These are phyloP conservation scores for Pyronema omphalodes DNA, from an alignment of 495 filamentous ascomycete species.

Conservation along the genomic window DNA sequence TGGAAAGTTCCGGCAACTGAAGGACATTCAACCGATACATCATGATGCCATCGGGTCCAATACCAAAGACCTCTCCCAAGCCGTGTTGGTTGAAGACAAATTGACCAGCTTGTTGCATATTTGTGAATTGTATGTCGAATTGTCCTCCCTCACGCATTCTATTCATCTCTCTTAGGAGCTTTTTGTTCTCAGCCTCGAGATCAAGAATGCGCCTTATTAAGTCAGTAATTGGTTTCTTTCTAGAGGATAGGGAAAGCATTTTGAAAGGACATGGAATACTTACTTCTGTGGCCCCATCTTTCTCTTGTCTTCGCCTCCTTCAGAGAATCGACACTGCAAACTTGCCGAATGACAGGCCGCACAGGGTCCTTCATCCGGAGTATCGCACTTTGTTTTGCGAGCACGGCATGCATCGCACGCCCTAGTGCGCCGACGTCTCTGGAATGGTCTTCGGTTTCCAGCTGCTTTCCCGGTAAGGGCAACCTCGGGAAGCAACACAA, in stretches of 20 bases:
- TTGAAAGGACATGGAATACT: background rate
- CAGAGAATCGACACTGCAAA: conserved; percentile 23
- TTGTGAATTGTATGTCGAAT: background rate
- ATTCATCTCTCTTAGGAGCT: conserved; percentile 17
- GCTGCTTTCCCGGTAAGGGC: conserved; percentile 15
- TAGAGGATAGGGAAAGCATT: background rate
- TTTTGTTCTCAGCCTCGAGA: conserved; percentile 15
- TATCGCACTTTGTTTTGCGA: conserved; percentile 25
- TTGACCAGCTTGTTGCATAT: background rate
- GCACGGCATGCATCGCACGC: conserved; percentile 23
- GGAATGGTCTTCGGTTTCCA: conserved; percentile 20
- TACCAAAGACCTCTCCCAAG: background rate
- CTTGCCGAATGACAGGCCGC: conserved; percentile 21
- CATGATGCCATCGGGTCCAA: background rate
- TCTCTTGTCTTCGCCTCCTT: conserved; percentile 21
- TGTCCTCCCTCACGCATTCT: background rate
- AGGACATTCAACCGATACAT: background rate
- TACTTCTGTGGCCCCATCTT: conserved; percentile 22
- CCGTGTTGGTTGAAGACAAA: background rate
- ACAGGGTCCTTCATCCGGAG: conserved; percentile 21
- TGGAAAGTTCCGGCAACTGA: background rate
- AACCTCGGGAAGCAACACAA: conserved; percentile 18
- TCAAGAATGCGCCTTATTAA: conserved; percentile 13
- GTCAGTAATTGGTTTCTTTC: background rate
- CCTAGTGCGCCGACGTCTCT: conserved; percentile 21